A percentile compares a stretch with the other conserved stretches of the same genome.
phyloP scores from a whole-genome alignment of 176 grass and related monocot genomes.

The Aegilops longissima region DNA sequence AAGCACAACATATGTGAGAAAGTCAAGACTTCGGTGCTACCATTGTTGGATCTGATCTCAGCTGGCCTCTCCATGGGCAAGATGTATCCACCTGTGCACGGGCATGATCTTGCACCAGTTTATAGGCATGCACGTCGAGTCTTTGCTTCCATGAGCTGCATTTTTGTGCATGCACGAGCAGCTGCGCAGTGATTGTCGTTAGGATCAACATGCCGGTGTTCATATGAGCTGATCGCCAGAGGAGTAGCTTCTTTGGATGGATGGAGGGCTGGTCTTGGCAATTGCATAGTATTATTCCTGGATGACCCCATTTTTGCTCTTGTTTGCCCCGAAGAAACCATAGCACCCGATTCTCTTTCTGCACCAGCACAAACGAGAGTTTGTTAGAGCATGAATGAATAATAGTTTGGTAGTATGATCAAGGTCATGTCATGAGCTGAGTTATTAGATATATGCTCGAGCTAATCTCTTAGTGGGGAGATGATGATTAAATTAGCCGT shows the following conservation, averaged over 20 bases:
- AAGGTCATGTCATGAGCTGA: neutral
- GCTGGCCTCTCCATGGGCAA: neutral
- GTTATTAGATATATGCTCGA: neutral
- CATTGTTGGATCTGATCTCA: neutral
- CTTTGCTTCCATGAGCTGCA: neutral
- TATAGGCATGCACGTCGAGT: neutral
- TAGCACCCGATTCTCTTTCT: constrained; percentile 53
- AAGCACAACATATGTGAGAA: neutral
- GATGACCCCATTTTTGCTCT: constrained; percentile 7
- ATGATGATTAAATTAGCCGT: constrained; percentile 22
- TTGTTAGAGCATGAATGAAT: neutral
- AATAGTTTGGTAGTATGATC: neutral
- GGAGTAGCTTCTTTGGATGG: neutral
- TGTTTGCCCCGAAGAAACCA: constrained; percentile 39
- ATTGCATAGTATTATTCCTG: constrained; percentile 12
- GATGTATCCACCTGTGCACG: neutral
- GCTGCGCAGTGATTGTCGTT: neutral
- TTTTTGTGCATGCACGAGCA: neutral
- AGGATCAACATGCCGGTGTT: neutral
- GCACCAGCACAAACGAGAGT: constrained; percentile 5
- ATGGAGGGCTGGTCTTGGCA: neutral
- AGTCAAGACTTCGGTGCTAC: neutral
- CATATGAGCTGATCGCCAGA: neutral
- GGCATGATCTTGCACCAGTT: neutral
- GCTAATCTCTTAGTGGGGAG: constrained; percentile 21